Conservation (phyloP, 2,329 filamentous ascomycete genomes). For the Diaporthe ilicicola region DNA sequence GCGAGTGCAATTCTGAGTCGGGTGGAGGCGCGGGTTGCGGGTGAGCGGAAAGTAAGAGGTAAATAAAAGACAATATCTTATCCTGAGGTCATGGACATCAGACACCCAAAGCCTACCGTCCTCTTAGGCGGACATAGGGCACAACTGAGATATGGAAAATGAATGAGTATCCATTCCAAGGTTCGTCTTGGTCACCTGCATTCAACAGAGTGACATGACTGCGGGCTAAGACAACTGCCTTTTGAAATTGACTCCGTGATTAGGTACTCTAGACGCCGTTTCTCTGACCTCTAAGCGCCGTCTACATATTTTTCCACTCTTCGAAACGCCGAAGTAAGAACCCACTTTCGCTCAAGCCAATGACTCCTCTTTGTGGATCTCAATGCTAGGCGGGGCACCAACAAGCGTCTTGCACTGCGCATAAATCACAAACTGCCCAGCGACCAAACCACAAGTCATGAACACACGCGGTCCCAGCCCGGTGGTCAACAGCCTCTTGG, state of each 20-base stretch:
- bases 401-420: constrained; percentile 63
- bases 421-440: constrained; percentile 64
- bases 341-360: constrained; percentile 20
- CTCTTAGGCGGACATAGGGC: too few relatives aligned
- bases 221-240: too few relatives aligned
- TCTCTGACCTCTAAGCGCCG: not conserved
- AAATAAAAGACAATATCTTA: too few relatives aligned
- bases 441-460: constrained; percentile 63
- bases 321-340: constrained; percentile 8
- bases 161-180: too few relatives aligned
- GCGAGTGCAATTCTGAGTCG: too few relatives aligned
- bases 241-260: not conserved
- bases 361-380: constrained; percentile 59
- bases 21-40: too few relatives aligned
- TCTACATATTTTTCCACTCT: not conserved
- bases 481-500: constrained; percentile 54
- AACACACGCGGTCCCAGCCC: constrained; percentile 60
- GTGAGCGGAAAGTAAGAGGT: too few relatives aligned
- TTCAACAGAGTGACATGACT: too few relatives aligned
- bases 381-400: constrained; percentile 58
- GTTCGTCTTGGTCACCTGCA: too few relatives aligned
- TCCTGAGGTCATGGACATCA: too few relatives aligned
- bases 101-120: too few relatives aligned
- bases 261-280: not conserved
- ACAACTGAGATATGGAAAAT: too few relatives aligned